Base-by-base conservation (phyloP, 2,329 filamentous ascomycete species). In the Clarireedia hainanense region DNA sequence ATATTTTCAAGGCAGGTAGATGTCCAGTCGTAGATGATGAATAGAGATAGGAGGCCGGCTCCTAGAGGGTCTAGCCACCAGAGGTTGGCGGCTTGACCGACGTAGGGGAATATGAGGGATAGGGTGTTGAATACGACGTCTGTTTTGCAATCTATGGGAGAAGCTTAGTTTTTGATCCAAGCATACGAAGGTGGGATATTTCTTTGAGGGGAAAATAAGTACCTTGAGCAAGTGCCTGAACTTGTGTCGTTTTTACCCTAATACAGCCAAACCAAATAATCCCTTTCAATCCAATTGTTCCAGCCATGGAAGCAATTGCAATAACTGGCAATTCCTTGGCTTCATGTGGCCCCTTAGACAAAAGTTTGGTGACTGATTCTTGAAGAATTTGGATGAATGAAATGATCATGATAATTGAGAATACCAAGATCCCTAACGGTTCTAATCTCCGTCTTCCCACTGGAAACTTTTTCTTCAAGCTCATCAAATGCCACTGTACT, bases 11-110 rank as follows among this genome's bases (percentile, higher is more conserved):
- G 73, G 60, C 75, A 80, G 0, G 83, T 86, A 45, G 75, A 72
- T 1, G 76, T 77, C 83, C 83, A 86, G 68, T 86, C 83, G 70
- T 79, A 83, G 62, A 86, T 85, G 68, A 86, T 84, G 72, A 79
- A 84, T 3, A 86, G 70, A 0, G 82, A 84, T 0, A 86, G 72
- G 0, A 85, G 62, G 0, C 76, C 76, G 0, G 83, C 83, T 51
- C 83, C 83, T 0, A 77, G 71, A 5, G 74, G 71, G 65, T 86
- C 83, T 4, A 86, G 73, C 83, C 82, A 86, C 83, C 83, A 86
- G 20, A 83, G 63, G 24, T 78, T 67, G 3, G 77, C 71, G 43
- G 76, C 71, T 60, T 78, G 72, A 2, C 83, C 83, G 42, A 86
- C 74, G 37, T 82, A 72, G 0, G 80, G 80, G 63, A 84, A 84